Evolutionary conservation across 2,329 filamentous ascomycete species (phyloP).

Genomic region (Diaporthe eres): DNA sequence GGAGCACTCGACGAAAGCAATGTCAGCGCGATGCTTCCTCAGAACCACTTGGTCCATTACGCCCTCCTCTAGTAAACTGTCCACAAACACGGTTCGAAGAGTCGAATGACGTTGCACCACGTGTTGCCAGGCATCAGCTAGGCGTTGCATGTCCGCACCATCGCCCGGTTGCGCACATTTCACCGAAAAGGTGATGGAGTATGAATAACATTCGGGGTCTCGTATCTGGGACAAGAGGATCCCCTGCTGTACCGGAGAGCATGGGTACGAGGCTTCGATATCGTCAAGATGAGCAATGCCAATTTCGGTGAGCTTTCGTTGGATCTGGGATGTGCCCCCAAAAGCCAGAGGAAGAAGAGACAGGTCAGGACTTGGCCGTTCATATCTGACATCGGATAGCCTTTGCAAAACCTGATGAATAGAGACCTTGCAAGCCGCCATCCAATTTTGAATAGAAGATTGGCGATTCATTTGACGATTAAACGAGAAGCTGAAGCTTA

Average conservation of each 20-base stretch:
- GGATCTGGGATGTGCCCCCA: not conserved
- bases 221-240: slow-evolving; percentile 7
- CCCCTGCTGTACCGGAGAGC: slow-evolving; percentile 5
- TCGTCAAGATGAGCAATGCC: slow-evolving; percentile 1
- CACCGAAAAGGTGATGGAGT: slow-evolving; percentile 5
- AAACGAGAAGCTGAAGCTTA: slow-evolving; percentile 14
- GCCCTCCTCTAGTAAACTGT: slow-evolving; percentile 5
- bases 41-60: slow-evolving; percentile 5
- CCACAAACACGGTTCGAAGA: slow-evolving; percentile 8
- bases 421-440: not conserved
- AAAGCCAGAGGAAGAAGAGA: slow-evolving; percentile 15
- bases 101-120: slow-evolving; percentile 1
- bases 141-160: not conserved
- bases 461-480: not conserved
- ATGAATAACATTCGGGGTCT: slow-evolving; percentile 1
- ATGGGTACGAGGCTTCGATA: not conserved
- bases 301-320: not conserved
- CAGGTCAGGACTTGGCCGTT: not conserved
- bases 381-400: not conserved
- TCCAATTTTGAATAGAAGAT: not conserved
- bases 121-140: slow-evolving; percentile 3
- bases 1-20: not conserved
- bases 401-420: not conserved
- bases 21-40: not conserved
- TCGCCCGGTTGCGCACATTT: not conserved